Conservation (phyloP, 345 rosid genomes). For the Raphanus raphanistrum region DNA sequence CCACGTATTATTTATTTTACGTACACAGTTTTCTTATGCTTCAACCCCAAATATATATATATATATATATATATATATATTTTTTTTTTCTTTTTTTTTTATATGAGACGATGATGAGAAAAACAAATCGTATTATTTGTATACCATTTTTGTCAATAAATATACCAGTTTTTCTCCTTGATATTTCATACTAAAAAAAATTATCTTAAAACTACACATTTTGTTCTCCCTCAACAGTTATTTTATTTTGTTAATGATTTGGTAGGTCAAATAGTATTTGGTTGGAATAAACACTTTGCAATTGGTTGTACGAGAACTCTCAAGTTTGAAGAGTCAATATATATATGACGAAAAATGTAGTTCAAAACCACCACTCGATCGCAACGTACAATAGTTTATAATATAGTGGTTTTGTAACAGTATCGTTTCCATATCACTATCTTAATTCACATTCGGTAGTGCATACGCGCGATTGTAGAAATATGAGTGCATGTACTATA, state of each 20-base stretch:
- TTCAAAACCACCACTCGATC: neutral
- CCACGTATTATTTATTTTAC: neutral
- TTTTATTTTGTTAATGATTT: too few species aligned
- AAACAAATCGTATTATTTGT: neutral
- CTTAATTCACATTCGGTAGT: neutral
- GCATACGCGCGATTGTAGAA: neutral
- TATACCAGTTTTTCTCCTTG: neutral
- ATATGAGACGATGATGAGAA: neutral
- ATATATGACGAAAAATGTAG: neutral
- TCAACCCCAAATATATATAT: neutral
- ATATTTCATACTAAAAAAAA: neutral
- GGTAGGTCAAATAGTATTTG: too few species aligned
- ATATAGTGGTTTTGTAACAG: neutral
- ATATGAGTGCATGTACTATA: neutral
- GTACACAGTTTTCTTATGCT: neutral
- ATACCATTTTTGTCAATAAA: neutral
- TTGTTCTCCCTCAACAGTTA: neutral
- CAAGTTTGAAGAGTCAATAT: constrained; percentile 1
- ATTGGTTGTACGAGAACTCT: neutral
- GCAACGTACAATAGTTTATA: neutral
- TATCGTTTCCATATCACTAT: neutral
- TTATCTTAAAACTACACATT: neutral
- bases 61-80: too few species aligned
- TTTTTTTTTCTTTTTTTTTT: neutral
- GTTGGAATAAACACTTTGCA: neutral